Base-by-base conservation (phyloP, 441 rosid genomes). In the Brassica hybrid region DNA sequence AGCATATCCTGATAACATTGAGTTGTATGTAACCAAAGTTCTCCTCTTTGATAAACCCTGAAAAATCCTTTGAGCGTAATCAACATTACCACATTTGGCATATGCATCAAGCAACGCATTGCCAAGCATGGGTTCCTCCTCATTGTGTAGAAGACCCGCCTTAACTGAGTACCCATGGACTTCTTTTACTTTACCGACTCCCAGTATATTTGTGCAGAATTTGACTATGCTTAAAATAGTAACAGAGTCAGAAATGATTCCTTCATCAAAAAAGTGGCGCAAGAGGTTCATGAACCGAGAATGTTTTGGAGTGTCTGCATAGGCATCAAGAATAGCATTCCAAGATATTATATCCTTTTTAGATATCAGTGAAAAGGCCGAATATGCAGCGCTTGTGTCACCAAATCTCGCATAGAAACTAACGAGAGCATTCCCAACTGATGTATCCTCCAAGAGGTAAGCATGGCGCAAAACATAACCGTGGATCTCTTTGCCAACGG, bases 61-160 rank as follows among this genome's bases (percentile, higher is more conserved):
- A 82, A 91, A 90, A 78, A 91, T 83, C 83, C 81, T 86, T 23
- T 78, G 81, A 71, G 94, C 90, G 80, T 85, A 83, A 8, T 80
- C 87, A 73, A 90, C 79, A 50, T 82, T 74, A 63, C 90, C 85
- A 61, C 93, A 90, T 84, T 88, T 88, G 60, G 75, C 79, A 84
- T 93, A 93, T 65, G 92, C 90, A 78, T 85, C 91, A 78, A 93
- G 88, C 79, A 90, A 74, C 13, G 96, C 89, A 81, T 91, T 90
- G 65, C 80, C 81, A 76, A 87, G 64, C 43, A 73, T 67, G 36
- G 87, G 86, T 67, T 84, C 88, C 63, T 19, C 69, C 69, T 86
- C 80, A 79, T 78, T 73, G 4, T 48, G 69, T 58, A 88, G 69
- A 73, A 86, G 71, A 65, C 85, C 84, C 54, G 78, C 58, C 86